Evolutionary conservation across 768 basidiomycete species (phyloP).

Genomic region (Kwoniella shandongensis): DNA sequence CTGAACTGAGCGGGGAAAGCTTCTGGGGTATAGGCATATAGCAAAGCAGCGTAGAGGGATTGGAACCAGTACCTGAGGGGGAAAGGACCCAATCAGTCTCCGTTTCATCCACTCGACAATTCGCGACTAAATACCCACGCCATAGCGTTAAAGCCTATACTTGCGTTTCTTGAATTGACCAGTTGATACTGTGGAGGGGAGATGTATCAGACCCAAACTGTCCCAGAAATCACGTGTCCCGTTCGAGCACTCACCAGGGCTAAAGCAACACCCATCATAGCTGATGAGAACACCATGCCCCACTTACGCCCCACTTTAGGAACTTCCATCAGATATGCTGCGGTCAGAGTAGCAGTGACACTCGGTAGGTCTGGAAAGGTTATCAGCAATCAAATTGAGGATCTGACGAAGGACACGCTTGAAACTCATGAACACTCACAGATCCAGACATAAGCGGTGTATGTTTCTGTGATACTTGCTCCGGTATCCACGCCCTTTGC

Average conservation of each 20-base stretch:
- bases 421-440: conserved; percentile 27
- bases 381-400: too few relatives aligned
- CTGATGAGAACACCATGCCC: conserved; percentile 34
- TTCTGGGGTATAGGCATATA: conserved; percentile 65
- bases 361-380: conserved; percentile 35
- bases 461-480: conserved; percentile 41
- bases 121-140: conserved; percentile 17
- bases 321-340: conserved; percentile 35
- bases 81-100: background rate
- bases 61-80: conserved; percentile 40
- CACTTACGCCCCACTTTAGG: conserved; percentile 30
- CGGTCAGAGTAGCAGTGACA: conserved; percentile 31
- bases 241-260: conserved; percentile 13
- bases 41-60: conserved; percentile 36
- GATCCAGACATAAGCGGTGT: conserved; percentile 44
- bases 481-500: conserved; percentile 42
- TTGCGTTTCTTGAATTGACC: conserved; percentile 28
- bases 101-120: background rate
- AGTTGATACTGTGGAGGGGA: conserved; percentile 30
- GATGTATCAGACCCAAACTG: too few relatives aligned
- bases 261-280: conserved; percentile 35
- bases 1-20: conserved; percentile 63
- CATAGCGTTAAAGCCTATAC: conserved; percentile 43
- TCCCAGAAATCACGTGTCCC: background rate
- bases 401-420: too few relatives aligned